Base-by-base conservation (phyloP, 2,329 filamentous ascomycete genomes). In the Pseudocercospora pini-densiflorae region DNA sequence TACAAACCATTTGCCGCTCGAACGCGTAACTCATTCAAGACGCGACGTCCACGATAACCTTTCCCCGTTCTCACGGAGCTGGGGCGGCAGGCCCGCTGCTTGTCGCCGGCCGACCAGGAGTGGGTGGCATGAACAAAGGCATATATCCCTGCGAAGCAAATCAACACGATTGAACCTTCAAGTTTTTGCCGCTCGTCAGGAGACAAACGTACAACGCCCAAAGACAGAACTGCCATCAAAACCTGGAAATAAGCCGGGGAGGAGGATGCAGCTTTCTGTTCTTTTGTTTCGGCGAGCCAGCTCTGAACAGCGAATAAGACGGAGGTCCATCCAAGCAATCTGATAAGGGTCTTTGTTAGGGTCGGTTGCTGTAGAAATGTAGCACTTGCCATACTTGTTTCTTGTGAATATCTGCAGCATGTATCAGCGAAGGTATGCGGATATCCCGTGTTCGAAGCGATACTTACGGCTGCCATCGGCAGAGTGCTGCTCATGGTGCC, bases 401-500 rank as follows among this genome's bases (percentile, higher is more conserved):
- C 93, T 87, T 74, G 91, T 95, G 78, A 97, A 95, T 86, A 97
- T 96, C 86, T 89, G 70, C 59, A 71, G 73, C 71, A 77, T 68
- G 33, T 19, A n/a, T 59, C 33, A 14, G 29, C 29, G n/a, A 9
- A 40, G 55, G 36, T 31, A 5, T 68, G 57, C 54, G 21, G 57
- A 67, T 55, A 54, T 61, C 49, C 40, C 43, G 61, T 55, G 59
- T 53, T 58, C 53, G 63, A 31, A 61, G 59, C 45, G 7, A 27
- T 31, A 83, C 84, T 79, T 82, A 89, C 87, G 70, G 94, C 94
- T 65, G 92, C 93, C 94, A 97, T 97, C 66, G 94, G 94, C 77
- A 98, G 84, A 40, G 94, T 96, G 76, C 90, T 94, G 61, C 86
- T 84, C 81, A 90, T 85, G 58, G 87, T 88, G 74, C 85, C 86